Percentiles rank a stretch among this genome's conserved stretches.
phyloP scores from a whole-genome alignment of 768 basidiomycete genomes.

The Hericium erinaceus region DNA sequence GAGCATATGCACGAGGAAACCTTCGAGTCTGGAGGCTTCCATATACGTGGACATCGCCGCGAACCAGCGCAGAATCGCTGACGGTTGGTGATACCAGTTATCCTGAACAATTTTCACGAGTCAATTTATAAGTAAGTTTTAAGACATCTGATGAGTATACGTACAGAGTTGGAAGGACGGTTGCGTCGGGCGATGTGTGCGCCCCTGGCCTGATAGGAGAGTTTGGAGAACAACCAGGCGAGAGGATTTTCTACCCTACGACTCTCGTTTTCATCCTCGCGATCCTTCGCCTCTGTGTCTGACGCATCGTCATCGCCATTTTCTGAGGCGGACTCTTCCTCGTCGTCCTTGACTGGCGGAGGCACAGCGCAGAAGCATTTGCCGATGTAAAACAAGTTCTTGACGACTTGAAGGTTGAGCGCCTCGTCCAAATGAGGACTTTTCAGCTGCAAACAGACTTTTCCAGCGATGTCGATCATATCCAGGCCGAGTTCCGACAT shows the following conservation, averaged over 20 bases:
- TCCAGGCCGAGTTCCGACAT: constrained; percentile 28
- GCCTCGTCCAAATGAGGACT: constrained; percentile 68
- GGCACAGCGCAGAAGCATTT: constrained; percentile 62
- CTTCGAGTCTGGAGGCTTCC: constrained; percentile 45
- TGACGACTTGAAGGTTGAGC: constrained; percentile 78
- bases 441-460: constrained; percentile 69
- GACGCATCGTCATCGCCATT: constrained; percentile 23
- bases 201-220: constrained; percentile 80
- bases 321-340: constrained; percentile 22
- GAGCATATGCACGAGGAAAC: constrained; percentile 75
- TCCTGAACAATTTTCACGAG: constrained; percentile 32
- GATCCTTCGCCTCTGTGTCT: constrained; percentile 17
- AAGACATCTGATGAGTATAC: constrained; percentile 13
- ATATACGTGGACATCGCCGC: constrained; percentile 82
- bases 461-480: constrained; percentile 63
- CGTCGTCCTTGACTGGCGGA: constrained; percentile 13
- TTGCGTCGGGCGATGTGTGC: constrained; percentile 65
- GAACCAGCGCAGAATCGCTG: constrained; percentile 83
- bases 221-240: constrained; percentile 89
- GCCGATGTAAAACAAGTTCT: constrained; percentile 88
- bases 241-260: constrained; percentile 39
- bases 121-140: background rate
- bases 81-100: constrained; percentile 78
- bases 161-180: constrained; percentile 35
- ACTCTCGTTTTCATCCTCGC: constrained; percentile 16